Evolutionary conservation across 129 eudicot species (phyloP), one percentile per base, ranked within the genome.

Genomic region (Helianthus tuberosus): DNA sequence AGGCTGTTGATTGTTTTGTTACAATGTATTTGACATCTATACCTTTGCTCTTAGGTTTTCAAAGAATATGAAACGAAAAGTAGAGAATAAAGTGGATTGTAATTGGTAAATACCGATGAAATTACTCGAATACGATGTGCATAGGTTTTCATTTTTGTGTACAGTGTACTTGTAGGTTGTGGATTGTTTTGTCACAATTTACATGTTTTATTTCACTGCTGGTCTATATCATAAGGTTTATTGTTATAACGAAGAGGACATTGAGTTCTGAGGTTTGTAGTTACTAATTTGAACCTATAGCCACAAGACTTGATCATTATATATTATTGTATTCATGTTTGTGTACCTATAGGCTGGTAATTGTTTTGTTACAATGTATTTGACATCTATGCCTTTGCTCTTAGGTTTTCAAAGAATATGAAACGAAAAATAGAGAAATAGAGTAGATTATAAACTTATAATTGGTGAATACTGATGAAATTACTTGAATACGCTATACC

Each of bases 31-130:
- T 62, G 62, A n/a, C 70, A 46, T 43, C 23, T 11, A 70, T 23
- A 59, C 38, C 20, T 74, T 20, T 41, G 62, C 11, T 61, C 38
- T 48, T 65, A 52, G 73, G 74, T 54, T 49, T 63, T 32, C 2
- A 16, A 63, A 29, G 43, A 14, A 47, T 6, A 20, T 55, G 51
- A 73, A 47, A 27, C 3, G 51, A 15, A 72, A 32, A 5, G 0
- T 46, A 10, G 35, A 4, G 46, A 38, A 39, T 39, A 39, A 5
- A 39, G 46, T 39, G 8, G 46, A 39, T 39, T 39, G 1, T 5
- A 27, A 27, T 39, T 39, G 46, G 8, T 39, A 9, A 39, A 5
- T 39, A 39, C 46, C 5, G 8, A 39, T 39, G 46, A 39, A 39
- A 36, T 50, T 64, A 38, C 55, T 17, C 2, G 54, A 64, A 35